Conservation (phyloP, 2,329 filamentous ascomycete genomes). For the Fusarium gaditjirri region DNA sequence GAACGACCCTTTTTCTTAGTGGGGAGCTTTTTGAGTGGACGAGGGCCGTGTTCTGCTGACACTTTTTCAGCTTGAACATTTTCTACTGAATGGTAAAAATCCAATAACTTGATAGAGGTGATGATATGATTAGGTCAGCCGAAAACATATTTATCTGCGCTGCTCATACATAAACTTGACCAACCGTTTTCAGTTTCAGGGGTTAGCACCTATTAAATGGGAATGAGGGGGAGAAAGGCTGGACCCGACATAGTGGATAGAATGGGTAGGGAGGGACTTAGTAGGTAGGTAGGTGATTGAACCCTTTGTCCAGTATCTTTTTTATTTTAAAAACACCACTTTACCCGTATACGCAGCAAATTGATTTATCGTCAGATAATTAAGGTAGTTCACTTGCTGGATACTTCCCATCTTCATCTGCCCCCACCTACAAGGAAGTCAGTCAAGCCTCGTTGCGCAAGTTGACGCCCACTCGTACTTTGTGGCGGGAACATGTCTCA, state of each 20-base stretch:
- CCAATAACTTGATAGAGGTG: constrained; percentile 4
- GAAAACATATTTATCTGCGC: background rate
- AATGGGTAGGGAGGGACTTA: background rate
- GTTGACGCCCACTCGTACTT: constrained; percentile 16
- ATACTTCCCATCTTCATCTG: background rate
- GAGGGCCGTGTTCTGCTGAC: background rate
- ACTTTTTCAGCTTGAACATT: constrained; percentile 11
- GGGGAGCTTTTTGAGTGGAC: constrained; percentile 24
- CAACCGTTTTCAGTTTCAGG: constrained; percentile 23
- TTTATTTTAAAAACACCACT: background rate
- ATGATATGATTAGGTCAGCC: background rate
- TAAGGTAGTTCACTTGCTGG: background rate
- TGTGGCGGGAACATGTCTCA: constrained; percentile 55
- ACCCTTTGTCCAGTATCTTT: constrained; percentile 6
- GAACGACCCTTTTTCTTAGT: constrained; percentile 29
- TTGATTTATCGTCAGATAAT: background rate
- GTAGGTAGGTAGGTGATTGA: background rate
- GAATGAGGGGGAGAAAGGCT: constrained; percentile 10
- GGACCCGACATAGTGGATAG: constrained; percentile 24
- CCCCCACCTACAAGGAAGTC: constrained; percentile 2
- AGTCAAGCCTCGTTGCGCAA: constrained; percentile 7
- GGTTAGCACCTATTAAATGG: background rate
- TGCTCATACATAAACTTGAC: background rate
- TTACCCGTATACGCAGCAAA: background rate
- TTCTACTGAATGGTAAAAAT: background rate